A percentile compares a stretch with the other conserved stretches of the same genome.
Conservation (phyloP, 2,329 filamentous ascomycete species). For the Knufia petricola region DNA sequence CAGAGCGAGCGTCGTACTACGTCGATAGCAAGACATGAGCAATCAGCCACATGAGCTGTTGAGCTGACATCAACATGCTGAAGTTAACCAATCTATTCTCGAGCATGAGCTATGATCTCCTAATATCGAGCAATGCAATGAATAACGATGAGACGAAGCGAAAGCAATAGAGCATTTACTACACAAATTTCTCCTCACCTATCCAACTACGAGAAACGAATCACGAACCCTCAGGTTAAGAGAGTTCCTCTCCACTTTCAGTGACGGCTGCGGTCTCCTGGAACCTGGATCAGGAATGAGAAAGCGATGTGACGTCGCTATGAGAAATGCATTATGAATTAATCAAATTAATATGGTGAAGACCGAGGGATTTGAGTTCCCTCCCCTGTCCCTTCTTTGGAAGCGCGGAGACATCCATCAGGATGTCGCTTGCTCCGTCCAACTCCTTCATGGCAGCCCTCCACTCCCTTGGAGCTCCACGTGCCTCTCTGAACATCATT, state of each 20-base stretch:
- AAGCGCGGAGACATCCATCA: conserved; percentile 12
- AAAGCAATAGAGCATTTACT: conserved; percentile 5
- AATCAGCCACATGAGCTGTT: neutral
- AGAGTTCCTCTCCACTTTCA: conserved; percentile 7
- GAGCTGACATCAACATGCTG: neutral
- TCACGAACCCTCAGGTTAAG: conserved; percentile 7
- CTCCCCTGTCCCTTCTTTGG: conserved; percentile 24
- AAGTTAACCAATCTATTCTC: neutral
- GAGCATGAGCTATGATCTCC: neutral
- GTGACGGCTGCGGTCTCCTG: conserved; percentile 8
- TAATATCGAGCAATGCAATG: neutral
- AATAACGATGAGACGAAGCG: conserved; percentile 9
- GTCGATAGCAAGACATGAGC: conserved; percentile 5
- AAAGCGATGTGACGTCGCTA: conserved; percentile 9
- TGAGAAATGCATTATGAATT: conserved; percentile 8
- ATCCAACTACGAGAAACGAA: neutral
- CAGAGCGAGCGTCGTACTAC: neutral
- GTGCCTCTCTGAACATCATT: conserved; percentile 3
- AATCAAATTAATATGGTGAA: conserved; percentile 10
- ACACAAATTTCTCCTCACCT: neutral
- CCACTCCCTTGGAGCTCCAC: conserved; percentile 8
- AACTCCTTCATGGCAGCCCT: conserved; percentile 12
- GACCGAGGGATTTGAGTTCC: conserved; percentile 23
- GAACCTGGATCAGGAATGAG: conserved; percentile 1
- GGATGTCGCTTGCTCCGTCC: conserved; percentile 5